Evolutionary conservation across 257 asterid genomes (phyloP), one percentile per base, ranked within the genome.

Genomic region (Fraxinus quadrangulata): DNA sequence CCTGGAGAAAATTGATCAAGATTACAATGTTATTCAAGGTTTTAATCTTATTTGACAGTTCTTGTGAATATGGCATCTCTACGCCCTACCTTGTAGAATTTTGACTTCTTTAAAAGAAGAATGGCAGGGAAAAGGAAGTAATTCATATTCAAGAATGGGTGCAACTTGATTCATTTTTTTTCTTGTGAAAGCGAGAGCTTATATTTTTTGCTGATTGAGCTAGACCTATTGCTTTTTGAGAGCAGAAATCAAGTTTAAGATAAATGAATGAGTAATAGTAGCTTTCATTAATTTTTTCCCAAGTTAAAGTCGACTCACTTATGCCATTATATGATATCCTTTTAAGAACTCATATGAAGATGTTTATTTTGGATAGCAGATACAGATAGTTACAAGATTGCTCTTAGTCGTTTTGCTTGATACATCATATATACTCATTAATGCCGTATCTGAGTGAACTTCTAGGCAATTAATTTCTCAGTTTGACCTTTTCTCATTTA

Each of bases 21-120:
- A 94, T 71, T 90, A 86, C 76, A 90, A 92, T 83, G 92, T 84
- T 34, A 94, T 94, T 88, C 98, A 92, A 92, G 97, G 98, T 92
- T 81, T 73, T 65, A 54, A 71, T 74, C 73, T 65, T 23, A 80
- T 49, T 72, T 81, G 37, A 79, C 63, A 61, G 67, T 74, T 36
- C 68, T 39, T 75, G 61, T 56, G 40, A 23, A 42, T 59, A 28
- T 69, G 51, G 39, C 79, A 71, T 81, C 70, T 61, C 66, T 26
- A 28, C 26, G 33, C 33, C 69, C 8, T 63, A 63, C 34, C 36
- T 63, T 61, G 17, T 61, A 8, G 31, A 61, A 24, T 61, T 61
- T 61, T 61, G 68, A 61, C 68, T 61, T 61, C 16, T 61, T 63
- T 42, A 42, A 42, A 0, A 42, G 16, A 42, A 42, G 49, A 42